Evolutionary conservation across 176 grass and related monocot species (phyloP), one percentile per base, ranked within the genome.

Genomic region (Musa beccarii): DNA sequence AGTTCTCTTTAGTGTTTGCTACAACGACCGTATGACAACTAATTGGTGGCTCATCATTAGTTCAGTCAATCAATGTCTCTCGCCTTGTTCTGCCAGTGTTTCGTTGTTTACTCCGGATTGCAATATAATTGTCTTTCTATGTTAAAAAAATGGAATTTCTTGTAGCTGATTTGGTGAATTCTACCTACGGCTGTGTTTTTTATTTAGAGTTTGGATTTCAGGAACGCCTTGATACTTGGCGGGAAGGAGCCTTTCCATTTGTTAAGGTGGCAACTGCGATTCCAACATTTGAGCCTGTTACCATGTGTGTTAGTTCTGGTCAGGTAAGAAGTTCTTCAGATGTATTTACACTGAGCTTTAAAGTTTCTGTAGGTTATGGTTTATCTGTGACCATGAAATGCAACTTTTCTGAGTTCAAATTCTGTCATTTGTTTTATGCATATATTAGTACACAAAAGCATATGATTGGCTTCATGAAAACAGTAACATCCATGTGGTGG

Each of bases 191-290:
- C 12, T 29, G 14, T 56, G 23, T 28, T 16, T 24, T 55, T 63
- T 76, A 51, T 24, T 16, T 9, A 16, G 9, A 10, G 9, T 87
- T 67, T 68, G 69, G 64, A 82, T 83, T 74, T 21, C 72, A 97
- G 94, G 94, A 91, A 78, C 90, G 94, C 49, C 82, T 57, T 15
- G 94, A 97, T 76, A 97, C 93, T 75, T 97, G 94, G 94, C 57
- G 90, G 52, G 78, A 93, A 51, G 54, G 85, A 55, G 94, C 90
- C 24, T 74, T 76, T 75, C 88, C 94, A 49, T 97, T 93, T 76
- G 84, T 78, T 0, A 76, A 68, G 79, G 74, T 82, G 52, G 82
- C 94, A n/a, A 80, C 79, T 65, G 90, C 90, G 69, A 91, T 97
- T 85, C 89, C 94, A 61, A 87, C 87, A 63, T 97, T 93, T 84